Conservation (phyloP, 345 rosid genomes). For the Aegle marmelos region DNA sequence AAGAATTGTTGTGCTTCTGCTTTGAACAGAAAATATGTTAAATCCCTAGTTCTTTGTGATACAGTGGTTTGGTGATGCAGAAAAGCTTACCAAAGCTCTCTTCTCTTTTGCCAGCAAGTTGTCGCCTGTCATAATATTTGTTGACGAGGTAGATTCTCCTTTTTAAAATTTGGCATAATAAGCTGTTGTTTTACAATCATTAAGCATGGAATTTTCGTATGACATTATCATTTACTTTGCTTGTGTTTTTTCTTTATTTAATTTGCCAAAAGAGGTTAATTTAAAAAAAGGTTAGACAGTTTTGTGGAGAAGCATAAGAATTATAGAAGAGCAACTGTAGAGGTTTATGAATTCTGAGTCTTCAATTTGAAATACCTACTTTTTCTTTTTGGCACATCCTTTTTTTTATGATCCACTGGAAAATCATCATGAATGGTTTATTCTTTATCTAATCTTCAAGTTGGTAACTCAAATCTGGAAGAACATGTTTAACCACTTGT, state of each 20-base stretch:
- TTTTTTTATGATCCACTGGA: not conserved
- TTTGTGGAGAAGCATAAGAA: not conserved
- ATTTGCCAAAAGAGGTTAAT: not conserved
- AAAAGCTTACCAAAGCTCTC: slow-evolving; percentile 93
- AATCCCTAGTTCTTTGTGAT: slow-evolving; percentile 10
- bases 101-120: slow-evolving; percentile 93
- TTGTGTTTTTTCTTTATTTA: not conserved
- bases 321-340: not conserved
- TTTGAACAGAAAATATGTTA: not conserved
- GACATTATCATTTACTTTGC: not conserved
- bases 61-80: slow-evolving; percentile 99
- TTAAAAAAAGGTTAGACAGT: not conserved
- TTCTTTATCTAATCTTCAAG: not conserved
- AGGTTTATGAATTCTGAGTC: not conserved
- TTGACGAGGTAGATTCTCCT: slow-evolving; percentile 73
- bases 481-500: not conserved
- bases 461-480: not conserved
- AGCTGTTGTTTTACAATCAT: not conserved
- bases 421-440: not conserved
- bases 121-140: slow-evolving; percentile 93
- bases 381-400: not conserved
- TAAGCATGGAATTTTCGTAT: not conserved
- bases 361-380: not conserved
- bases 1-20: not conserved
- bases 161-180: not conserved